phyloP scores from a whole-genome alignment of 2,329 filamentous ascomycete species.

The Tetracladium maxilliforme region DNA sequence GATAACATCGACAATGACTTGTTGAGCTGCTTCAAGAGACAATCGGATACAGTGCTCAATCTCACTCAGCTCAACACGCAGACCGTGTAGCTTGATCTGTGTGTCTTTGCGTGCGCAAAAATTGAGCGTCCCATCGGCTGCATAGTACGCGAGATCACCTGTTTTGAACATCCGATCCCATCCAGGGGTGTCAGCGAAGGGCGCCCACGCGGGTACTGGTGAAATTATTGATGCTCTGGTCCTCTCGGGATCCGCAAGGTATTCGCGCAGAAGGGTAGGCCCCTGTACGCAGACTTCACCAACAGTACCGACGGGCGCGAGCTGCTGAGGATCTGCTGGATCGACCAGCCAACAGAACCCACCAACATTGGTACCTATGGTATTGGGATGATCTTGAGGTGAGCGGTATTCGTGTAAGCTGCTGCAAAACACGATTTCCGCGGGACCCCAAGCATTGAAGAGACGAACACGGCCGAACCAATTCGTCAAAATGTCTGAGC shows the following conservation, averaged over 20 bases:
- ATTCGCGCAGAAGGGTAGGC: too few relatives aligned
- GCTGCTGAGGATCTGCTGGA: conserved; percentile 5
- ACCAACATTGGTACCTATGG: too few relatives aligned
- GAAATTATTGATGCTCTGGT: conserved; percentile 1
- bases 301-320: conserved; percentile 11
- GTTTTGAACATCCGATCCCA: conserved; percentile 23
- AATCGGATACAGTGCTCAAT: conserved; percentile 20
- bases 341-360: too few relatives aligned
- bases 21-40: conserved; percentile 17
- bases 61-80: conserved; percentile 26
- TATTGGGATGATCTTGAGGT: too few relatives aligned
- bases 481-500: too few relatives aligned
- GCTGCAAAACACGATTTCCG: conserved; percentile 81
- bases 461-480: too few relatives aligned
- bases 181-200: too few relatives aligned
- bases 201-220: background rate
- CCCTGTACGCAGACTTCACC: too few relatives aligned
- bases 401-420: conserved; percentile 20
- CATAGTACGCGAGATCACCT: conserved; percentile 15
- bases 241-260: conserved; percentile 1
- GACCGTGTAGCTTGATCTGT: conserved; percentile 33
- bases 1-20: too few relatives aligned
- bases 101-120: conserved; percentile 27
- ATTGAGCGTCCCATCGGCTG: conserved; percentile 11
- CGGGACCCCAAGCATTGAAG: too few relatives aligned